These are phyloP conservation scores for Aeschynomene evenia DNA, from an alignment of 306 rosid species.

Conservation along the genomic window DNA sequence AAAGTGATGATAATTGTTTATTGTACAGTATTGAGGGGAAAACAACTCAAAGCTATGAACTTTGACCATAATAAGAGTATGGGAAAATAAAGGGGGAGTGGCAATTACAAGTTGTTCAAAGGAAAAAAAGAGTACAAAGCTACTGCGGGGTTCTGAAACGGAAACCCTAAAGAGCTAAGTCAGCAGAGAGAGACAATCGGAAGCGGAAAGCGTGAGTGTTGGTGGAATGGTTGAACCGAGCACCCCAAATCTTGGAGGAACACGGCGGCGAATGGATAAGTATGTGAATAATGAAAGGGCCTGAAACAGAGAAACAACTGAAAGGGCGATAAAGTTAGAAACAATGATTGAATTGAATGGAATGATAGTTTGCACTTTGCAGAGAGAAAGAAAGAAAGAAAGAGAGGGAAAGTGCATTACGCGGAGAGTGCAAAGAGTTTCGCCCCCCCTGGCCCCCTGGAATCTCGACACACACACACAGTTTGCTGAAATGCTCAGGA, in stretches of 20 bases:
- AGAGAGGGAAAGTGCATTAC: background rate
- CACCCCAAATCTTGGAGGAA: background rate
- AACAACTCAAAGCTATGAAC: slow-evolving; percentile 38
- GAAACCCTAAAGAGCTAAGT: slow-evolving; percentile 28
- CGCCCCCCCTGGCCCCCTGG: too few relatives aligned
- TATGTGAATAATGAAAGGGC: too few relatives aligned
- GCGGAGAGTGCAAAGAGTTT: background rate
- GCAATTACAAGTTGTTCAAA: slow-evolving; percentile 33
- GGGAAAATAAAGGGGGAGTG: background rate
- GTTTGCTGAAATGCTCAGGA: background rate
- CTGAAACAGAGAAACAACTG: background rate
- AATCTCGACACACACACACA: too few relatives aligned
- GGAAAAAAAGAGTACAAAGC: slow-evolving; percentile 35
- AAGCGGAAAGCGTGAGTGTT: background rate
- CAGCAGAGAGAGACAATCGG: background rate
- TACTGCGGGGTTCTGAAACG: slow-evolving; percentile 1
- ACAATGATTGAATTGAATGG: background rate
- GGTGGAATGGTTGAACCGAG: background rate
- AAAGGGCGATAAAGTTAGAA: background rate
- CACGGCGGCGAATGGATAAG: too few relatives aligned
- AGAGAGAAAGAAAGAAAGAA: background rate
- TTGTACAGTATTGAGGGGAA: slow-evolving; percentile 31
- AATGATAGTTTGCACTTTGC: too few relatives aligned
- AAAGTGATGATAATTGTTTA: slow-evolving; percentile 41
- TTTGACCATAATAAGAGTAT: background rate